Base-by-base conservation (phyloP, 2,329 filamentous ascomycete genomes). In the Colletotrichum sublineola region DNA sequence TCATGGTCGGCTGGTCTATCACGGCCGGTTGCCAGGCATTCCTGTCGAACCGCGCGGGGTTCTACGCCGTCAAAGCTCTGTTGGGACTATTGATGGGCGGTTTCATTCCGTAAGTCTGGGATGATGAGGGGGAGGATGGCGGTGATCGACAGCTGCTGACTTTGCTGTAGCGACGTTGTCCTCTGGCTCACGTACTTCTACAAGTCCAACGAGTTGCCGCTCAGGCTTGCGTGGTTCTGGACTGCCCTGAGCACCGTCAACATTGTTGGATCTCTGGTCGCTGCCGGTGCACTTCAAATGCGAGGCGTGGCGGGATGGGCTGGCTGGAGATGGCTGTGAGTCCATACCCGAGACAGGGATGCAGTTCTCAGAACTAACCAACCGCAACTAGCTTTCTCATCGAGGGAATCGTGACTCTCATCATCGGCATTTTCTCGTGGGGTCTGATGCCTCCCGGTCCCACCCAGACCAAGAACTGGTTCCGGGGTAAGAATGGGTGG, bases 401-500 rank as follows among this genome's bases (percentile, higher is more conserved):
- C 14, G 89, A 92, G 76, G 83, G 82, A 5, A 74, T 83, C 6
- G 61, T 57, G 55, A 86, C 84, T 0, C 78, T 86, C 1, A 76
- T 83, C 31, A 78, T 86, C 24, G 85, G 84, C 1, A 70, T 85
- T 24, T 79, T 85, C 56, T 84, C 84, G 0, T 85, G 81, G 79
- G 82, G 81, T 9, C 77, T 85, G 29, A 85, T 86, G 82, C 84
- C 84, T 0, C 81, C 85, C 0, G 83, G 84, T 0, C 85, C 85
- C 1, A 83, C 81, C 9, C 84, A 86, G 73, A 91, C 89, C 0
- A 84, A 83, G 53, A 86, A 83, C 57, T 89, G 87, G 86, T 88
- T 88, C 76, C 85, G 88, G 14, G 88, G 88, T 14, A 86, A 87
- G 65, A 81, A 79, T 83, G 90, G 90, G 1, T 92, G 89, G 87